A percentile compares a stretch with the other conserved stretches of the same genome.
These are phyloP conservation scores for Borovskyia barvae DNA, from an alignment of 208 protist species.

Conservation along the genomic window DNA sequence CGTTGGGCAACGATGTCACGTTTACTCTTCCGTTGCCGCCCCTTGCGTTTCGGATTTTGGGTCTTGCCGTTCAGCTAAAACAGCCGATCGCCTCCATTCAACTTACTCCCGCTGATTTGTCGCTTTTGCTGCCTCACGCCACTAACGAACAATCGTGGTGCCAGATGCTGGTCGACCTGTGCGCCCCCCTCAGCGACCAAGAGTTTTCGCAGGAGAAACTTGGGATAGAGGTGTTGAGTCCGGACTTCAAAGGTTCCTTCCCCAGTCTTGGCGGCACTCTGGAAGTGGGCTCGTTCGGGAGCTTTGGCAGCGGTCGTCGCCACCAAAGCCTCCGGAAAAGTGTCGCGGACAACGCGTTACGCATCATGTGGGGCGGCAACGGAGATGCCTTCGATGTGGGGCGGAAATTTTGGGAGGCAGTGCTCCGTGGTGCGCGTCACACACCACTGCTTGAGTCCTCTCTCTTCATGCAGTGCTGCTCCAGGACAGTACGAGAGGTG, in stretches of 20 bases:
- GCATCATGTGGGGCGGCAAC: slow-evolving; percentile 26
- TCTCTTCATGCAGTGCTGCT: slow-evolving; percentile 44
- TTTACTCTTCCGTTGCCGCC: slow-evolving; percentile 48
- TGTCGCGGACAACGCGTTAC: slow-evolving; percentile 27
- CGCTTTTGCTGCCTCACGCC: slow-evolving; percentile 24
- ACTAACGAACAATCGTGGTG: slow-evolving; percentile 3
- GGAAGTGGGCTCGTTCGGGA: too few relatives aligned
- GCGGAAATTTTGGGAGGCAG: slow-evolving; percentile 32
- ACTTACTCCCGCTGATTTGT: slow-evolving; percentile 27
- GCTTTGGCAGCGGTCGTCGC: too few relatives aligned
- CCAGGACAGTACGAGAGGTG: slow-evolving; percentile 47
- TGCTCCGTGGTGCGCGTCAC: slow-evolving; percentile 40
- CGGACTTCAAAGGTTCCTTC: too few relatives aligned
- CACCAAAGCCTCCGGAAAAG: slow-evolving; percentile 34
- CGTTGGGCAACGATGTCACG: slow-evolving; percentile 33
- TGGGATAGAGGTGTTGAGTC: too few relatives aligned
- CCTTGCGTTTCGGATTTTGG: slow-evolving; percentile 49
- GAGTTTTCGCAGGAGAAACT: not conserved
- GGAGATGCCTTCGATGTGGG: not conserved
- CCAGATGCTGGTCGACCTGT: slow-evolving; percentile 8
- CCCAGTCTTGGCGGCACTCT: too few relatives aligned
- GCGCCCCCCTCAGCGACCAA: not conserved
- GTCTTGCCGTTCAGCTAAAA: slow-evolving; percentile 25
- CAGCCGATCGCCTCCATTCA: slow-evolving; percentile 11
- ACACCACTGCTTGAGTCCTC: slow-evolving; percentile 37